Percentiles rank a stretch among this genome's conserved stretches.
phyloP scores from a whole-genome alignment of 805 yeast species.

The Suhomyces kilbournensis region DNA sequence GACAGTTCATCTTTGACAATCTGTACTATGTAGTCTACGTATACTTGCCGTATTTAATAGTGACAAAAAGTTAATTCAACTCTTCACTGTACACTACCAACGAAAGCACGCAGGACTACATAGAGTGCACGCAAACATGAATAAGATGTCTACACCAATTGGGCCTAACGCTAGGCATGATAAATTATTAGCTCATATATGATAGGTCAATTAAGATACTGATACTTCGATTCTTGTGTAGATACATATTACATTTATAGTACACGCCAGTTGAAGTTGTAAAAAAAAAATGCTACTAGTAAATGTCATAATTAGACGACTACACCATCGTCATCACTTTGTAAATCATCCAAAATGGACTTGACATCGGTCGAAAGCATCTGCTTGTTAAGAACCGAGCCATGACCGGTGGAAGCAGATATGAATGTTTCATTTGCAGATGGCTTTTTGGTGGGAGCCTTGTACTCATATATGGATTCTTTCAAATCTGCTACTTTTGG shows the following conservation, averaged over 20 bases:
- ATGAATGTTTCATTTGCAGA: slow-evolving; percentile 4
- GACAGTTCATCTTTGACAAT: background rate
- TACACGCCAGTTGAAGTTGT: background rate
- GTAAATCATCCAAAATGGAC: slow-evolving; percentile 33
- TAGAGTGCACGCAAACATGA: too few relatives aligned
- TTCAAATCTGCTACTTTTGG: slow-evolving; percentile 40
- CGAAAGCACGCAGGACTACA: too few relatives aligned
- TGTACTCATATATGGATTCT: slow-evolving; percentile 18
- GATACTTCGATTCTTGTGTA: too few relatives aligned
- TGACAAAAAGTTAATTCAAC: too few relatives aligned
- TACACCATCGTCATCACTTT: slow-evolving; percentile 32
- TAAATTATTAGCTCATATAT: too few relatives aligned
- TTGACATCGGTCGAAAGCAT: slow-evolving; percentile 30
- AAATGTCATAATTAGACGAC: slow-evolving; percentile 15
- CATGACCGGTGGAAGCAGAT: slow-evolving; percentile 14
- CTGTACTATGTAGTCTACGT: background rate
- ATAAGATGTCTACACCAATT: too few relatives aligned
- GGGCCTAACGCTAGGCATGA: too few relatives aligned
- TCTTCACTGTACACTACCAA: too few relatives aligned
- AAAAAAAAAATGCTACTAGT: background rate
- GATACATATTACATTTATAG: background rate
- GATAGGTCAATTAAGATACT: background rate
- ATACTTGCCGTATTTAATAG: too few relatives aligned
- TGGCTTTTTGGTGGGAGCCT: slow-evolving; percentile 1
- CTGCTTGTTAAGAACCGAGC: slow-evolving; percentile 30